A percentile compares a stretch with the other conserved stretches of the same genome.
Conservation (phyloP, 352 stramenopile species). For the Phytophthora pinifolia region DNA sequence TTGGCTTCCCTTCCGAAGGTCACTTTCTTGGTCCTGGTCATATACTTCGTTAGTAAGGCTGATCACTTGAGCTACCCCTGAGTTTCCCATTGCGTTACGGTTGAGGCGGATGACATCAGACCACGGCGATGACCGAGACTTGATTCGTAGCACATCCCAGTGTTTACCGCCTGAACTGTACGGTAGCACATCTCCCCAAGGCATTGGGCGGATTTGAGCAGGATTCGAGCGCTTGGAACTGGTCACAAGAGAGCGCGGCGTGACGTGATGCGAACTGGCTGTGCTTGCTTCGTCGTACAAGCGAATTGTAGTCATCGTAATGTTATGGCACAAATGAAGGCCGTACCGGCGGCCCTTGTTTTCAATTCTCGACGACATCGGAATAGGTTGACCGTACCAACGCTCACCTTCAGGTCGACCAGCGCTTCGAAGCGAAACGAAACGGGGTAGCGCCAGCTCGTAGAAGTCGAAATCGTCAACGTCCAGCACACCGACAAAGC, state of each 20-base stretch:
- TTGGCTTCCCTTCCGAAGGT: conserved; percentile 66
- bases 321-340: conserved; percentile 85
- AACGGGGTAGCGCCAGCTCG: conserved; percentile 77
- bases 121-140: conserved; percentile 74
- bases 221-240: conserved; percentile 77
- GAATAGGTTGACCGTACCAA: conserved; percentile 79
- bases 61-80: conserved; percentile 83
- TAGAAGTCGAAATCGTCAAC: conserved; percentile 86
- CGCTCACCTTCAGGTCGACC: conserved; percentile 79
- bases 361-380: conserved; percentile 60
- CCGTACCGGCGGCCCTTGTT: conserved; percentile 64
- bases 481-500: conserved; percentile 71
- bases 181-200: conserved; percentile 73
- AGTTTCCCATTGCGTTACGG: conserved; percentile 89
- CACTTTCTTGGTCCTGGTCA: conserved; percentile 58
- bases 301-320: conserved; percentile 87
- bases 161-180: conserved; percentile 79
- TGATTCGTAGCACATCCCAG: conserved; percentile 84
- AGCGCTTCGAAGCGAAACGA: conserved; percentile 84
- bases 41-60: conserved; percentile 75
- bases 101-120: conserved; percentile 86
- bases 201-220: conserved; percentile 75
- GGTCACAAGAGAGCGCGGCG: conserved; percentile 68
- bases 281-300: conserved; percentile 88
- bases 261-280: conserved; percentile 81